Evolutionary conservation across 345 rosid genomes (phyloP), one percentile per base, ranked within the genome.

Genomic region (Nephelium lappaceum): DNA sequence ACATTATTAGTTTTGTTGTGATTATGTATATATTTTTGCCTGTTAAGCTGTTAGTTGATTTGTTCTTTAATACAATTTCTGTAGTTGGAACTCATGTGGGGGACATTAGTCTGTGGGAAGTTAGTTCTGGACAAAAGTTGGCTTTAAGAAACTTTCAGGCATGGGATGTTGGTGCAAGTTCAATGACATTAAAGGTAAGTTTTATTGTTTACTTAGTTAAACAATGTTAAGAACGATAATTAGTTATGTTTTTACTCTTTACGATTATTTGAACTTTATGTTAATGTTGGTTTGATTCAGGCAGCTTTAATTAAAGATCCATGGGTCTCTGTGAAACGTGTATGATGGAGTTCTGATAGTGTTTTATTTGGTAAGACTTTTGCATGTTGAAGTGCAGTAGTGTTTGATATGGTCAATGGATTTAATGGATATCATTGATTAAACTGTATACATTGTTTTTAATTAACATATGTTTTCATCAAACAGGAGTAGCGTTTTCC

Each of bases 401-500:
- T 43, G 42, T 42, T 11, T 66, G 60, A n/a, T 41, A 39, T 78
- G 24, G 11, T 36, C 36, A 23, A 71, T 66, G 65, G 72, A 62
- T 41, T 69, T 63, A 10, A 19, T 5, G 0, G 74, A 9, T 76
- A 8, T 41, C 67, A 3, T 51, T 45, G 8, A 42, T 65, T 15
- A 23, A 53, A 36, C 38, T 57, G 14, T 81, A 15, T 21, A 8
- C 58, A 49, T 31, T 8, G 2, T 27, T 25, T n/a, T 18, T 24
- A n/a, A n/a, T n/a, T 55, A 31, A 71, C 5, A 3, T 53, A 39
- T 31, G 57, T 39, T 75, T 69, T 60, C 43, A 19, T 74, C 19
- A 16, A 83, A 67, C 86, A 86, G 89, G 89, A 10, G 87, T 81
- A 77, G 91, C 88, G 42, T 81, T 78, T 81, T 86, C 89, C 11